Evolutionary conservation across 305 asterid species (phyloP).

Genomic region (Plantago lanceolata): DNA sequence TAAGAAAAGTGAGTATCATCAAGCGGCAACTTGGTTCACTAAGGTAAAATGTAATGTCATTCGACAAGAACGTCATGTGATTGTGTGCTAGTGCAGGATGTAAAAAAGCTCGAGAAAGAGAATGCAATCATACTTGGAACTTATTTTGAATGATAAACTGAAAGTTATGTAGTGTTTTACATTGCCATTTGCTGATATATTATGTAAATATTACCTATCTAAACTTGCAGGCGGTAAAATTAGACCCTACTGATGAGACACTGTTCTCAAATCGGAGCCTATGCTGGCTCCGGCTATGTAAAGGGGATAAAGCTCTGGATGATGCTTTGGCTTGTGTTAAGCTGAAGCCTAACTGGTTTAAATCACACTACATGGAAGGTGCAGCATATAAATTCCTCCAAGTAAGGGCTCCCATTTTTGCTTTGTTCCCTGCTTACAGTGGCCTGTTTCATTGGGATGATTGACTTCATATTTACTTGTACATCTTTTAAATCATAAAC

Average conservation of each 20-base stretch:
- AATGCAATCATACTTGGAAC: background rate
- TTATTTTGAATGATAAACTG: background rate
- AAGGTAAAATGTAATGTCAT: slow-evolving; percentile 5
- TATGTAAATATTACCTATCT: background rate
- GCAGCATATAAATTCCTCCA: slow-evolving; percentile 23
- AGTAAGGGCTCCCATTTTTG: slow-evolving; percentile 12
- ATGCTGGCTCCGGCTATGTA: slow-evolving; percentile 20
- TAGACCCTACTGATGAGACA: slow-evolving; percentile 21
- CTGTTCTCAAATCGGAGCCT: slow-evolving; percentile 31
- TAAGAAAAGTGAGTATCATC: background rate
- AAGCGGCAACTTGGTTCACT: slow-evolving; percentile 2
- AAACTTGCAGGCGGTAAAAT: slow-evolving; percentile 27
- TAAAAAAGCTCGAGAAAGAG: background rate
- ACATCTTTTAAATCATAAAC: background rate
- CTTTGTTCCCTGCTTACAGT: background rate
- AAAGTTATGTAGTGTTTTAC: background rate
- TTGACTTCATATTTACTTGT: background rate
- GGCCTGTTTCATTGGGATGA: background rate
- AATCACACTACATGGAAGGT: slow-evolving; percentile 38
- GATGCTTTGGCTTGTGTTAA: slow-evolving; percentile 34
- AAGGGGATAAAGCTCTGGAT: slow-evolving; percentile 22
- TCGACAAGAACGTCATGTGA: background rate
- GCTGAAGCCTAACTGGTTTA: slow-evolving; percentile 27
- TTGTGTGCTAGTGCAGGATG: background rate
- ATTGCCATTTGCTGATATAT: background rate